phyloP scores from a whole-genome alignment of 306 rosid genomes.

The Pyrus betulifolia region DNA sequence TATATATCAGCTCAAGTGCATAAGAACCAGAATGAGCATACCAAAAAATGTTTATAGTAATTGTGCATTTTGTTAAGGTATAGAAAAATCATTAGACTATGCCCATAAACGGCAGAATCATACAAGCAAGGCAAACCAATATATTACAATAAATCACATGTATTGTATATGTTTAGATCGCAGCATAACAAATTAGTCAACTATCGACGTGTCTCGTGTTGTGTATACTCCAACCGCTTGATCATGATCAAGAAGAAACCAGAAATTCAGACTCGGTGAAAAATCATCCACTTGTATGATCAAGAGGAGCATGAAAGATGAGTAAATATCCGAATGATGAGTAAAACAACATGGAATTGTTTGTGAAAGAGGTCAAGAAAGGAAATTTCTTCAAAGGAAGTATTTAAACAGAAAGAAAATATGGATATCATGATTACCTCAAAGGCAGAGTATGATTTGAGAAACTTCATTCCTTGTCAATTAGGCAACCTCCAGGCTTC shows the following conservation, averaged over 20 bases:
- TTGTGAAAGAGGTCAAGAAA: not conserved
- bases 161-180: not conserved
- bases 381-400: not conserved
- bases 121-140: not conserved
- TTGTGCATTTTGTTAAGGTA: not conserved
- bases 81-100: not conserved
- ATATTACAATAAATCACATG: not conserved
- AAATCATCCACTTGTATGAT: not conserved
- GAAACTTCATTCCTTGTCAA: constrained; percentile 22
- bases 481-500: constrained; percentile 14
- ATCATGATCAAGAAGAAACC: not conserved
- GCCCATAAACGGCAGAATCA: not conserved
- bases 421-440: constrained; percentile 8
- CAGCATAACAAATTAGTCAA: not conserved
- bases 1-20: not conserved
- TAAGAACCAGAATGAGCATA: not conserved
- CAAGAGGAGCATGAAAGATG: too few species aligned
- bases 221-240: too few species aligned
- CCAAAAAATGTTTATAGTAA: not conserved
- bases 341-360: not conserved
- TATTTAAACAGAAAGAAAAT: not conserved
- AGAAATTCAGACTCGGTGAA: not conserved
- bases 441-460: not conserved
- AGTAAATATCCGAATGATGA: not conserved
- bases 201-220: not conserved